Percentiles rank a stretch among this genome's conserved stretches.
phyloP scores from a whole-genome alignment of 2,329 filamentous ascomycete species.

The Penicillium sp. region DNA sequence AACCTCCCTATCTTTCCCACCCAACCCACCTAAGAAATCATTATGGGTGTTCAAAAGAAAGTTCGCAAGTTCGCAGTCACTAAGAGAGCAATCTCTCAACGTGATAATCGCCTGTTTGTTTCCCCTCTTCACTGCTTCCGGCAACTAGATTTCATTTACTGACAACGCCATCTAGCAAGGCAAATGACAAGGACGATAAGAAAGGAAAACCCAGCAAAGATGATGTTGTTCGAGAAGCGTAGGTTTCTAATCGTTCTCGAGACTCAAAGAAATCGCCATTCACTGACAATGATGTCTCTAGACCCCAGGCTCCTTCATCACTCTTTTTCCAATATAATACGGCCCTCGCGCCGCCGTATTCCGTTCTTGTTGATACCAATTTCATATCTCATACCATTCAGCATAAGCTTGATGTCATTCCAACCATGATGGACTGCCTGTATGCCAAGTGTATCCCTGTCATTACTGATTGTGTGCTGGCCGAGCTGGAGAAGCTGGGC shows the following conservation, averaged over 20 bases:
- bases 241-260: background rate
- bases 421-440: conserved; percentile 89
- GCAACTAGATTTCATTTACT: background rate
- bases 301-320: conserved; percentile 74
- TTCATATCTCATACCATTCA: conserved; percentile 90
- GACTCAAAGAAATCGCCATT: background rate
- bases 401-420: conserved; percentile 82
- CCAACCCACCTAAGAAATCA: background rate
- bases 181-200: conserved; percentile 19
- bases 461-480: conserved; percentile 80
- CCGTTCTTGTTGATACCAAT: conserved; percentile 81
- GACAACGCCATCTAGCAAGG: conserved; percentile 14
- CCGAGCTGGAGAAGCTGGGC: conserved; percentile 85
- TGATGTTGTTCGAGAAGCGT: conserved; percentile 27
- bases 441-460: conserved; percentile 89
- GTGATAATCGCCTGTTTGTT: conserved; percentile 67
- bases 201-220: conserved; percentile 18
- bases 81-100: conserved; percentile 79
- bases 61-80: conserved; percentile 87
- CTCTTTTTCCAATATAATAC: conserved; percentile 91
- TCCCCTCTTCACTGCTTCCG: background rate
- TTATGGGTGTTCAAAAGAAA: conserved; percentile 85
- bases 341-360: conserved; percentile 80
- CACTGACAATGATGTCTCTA: conserved; percentile 25
- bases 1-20: background rate